Conservation (phyloP, 306 rosid species). For the Neltuma alba region DNA sequence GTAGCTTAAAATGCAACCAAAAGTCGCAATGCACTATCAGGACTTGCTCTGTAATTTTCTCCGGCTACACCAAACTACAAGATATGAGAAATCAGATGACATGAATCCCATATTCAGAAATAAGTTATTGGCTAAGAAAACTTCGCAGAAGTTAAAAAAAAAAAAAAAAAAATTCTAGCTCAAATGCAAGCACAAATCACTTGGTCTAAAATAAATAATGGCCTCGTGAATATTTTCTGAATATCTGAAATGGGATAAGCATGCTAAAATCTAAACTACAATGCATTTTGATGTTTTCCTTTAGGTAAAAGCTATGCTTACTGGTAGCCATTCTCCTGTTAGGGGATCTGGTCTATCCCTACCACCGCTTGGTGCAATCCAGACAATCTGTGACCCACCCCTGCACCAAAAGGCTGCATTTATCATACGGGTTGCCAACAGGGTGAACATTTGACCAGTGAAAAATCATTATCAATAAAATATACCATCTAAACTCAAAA, state of each 20-base stretch:
- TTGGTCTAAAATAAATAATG: background rate
- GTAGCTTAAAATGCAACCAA: background rate
- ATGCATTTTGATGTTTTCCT: constrained; percentile 20
- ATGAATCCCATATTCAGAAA: constrained; percentile 22
- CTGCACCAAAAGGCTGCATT: constrained; percentile 46
- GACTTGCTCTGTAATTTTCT: background rate
- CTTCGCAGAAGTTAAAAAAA: constrained; percentile 7
- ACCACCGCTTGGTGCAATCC: constrained; percentile 99
- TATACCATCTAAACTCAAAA: constrained; percentile 12
- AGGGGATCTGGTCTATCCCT: constrained; percentile 84
- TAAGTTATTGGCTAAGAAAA: background rate
- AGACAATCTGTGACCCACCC: constrained; percentile 86
- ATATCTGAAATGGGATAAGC: constrained; percentile 21
- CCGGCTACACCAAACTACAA: background rate
- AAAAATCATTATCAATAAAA: constrained; percentile 22
- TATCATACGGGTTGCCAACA: constrained; percentile 25
- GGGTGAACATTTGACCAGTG: constrained; percentile 18
- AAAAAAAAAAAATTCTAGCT: constrained; percentile 6
- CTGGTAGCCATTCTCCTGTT: constrained; percentile 80
- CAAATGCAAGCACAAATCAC: background rate
- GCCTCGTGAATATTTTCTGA: background rate
- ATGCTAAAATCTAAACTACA: constrained; percentile 14
- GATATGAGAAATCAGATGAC: background rate
- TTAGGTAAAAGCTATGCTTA: constrained; percentile 51
- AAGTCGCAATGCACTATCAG: background rate